Percentiles rank a stretch among this genome's conserved stretches.
Evolutionary conservation across 148 eudicot genomes (phyloP).

Genomic region (Heliosperma pusillum): DNA sequence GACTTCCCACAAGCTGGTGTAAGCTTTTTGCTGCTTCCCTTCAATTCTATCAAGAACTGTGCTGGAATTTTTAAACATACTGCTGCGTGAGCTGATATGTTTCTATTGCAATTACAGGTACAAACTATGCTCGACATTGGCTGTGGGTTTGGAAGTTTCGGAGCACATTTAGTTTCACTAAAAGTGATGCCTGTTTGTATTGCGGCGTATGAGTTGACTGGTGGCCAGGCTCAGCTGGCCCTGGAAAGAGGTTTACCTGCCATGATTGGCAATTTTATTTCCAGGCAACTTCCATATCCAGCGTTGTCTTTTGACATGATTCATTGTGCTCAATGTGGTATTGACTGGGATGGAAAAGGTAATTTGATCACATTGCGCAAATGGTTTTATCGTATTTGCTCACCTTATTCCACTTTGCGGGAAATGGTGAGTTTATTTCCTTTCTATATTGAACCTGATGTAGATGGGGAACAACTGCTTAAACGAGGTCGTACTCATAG

Average conservation of each 20-base stretch:
- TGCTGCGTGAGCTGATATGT: constrained; percentile 1
- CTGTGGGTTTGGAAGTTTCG: constrained; percentile 96
- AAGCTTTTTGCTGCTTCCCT: constrained; percentile 30
- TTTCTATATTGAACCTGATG: no score
- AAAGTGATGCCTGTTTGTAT: constrained; percentile 75
- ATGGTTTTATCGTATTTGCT: not conserved
- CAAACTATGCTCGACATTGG: constrained; percentile 82
- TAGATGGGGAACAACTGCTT: no score
- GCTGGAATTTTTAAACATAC: not conserved
- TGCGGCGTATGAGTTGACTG: constrained; percentile 88
- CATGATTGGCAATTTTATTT: constrained; percentile 72
- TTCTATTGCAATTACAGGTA: constrained; percentile 45
- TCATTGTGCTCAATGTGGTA: constrained; percentile 96
- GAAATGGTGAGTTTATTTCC: no score
- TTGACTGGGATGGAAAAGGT: constrained; percentile 93
- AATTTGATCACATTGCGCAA: not conserved
- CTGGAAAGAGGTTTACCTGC: constrained; percentile 99
- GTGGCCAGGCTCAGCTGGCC: constrained; percentile 89
- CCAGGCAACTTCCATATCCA: constrained; percentile 89
- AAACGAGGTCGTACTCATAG: no score
- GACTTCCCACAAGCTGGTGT: constrained; percentile 83
- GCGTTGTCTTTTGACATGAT: constrained; percentile 88
- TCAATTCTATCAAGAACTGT: not conserved
- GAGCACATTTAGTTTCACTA: constrained; percentile 79
- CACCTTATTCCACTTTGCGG: no score